Base-by-base conservation (phyloP, 1,284 basidiomycete genomes). In the Wolfiporia cocos region DNA sequence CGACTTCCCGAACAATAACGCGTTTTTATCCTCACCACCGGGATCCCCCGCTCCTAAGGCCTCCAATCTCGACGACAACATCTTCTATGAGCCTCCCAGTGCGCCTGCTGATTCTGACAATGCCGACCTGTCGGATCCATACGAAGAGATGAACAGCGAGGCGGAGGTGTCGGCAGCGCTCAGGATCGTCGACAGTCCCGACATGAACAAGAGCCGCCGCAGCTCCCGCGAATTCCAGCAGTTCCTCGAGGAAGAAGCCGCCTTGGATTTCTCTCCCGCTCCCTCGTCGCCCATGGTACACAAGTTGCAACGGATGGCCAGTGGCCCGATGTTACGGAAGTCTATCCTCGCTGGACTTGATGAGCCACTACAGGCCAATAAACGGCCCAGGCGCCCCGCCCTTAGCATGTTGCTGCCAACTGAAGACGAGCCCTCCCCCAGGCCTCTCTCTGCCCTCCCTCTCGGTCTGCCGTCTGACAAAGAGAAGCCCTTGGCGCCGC, bases 371-470 rank as follows among this genome's bases (percentile, higher is more conserved):
- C 70, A 73, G 5, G 57, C 58, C 41, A 63, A 68, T 49, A 85
- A 78, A 61, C 73, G 78, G 38, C 64, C 72, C 28, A 74, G 85
- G 22, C 71, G 83, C 19, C 83, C 83, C 35, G 74, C 70, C 23
- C 63, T 87, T 19, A 86, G 84, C n/a, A 74, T 81, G 0, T 66
- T 80, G 61, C 65, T 78, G 9, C 59, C 68, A 18, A 64, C 78
- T 18, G 65, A 67, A 6, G 70, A 70, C 11, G 55, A 56, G 19
- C 57, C 64, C 39, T 58, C 21, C 62, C 49, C 24, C 49, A 38
- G 30, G 51, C 52, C 24, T 49, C 67, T 32, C 74, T 72, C 6
- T 73, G 60, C 12, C 51, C 52, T 46, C 54, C 52, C 5, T 33
- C 29, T 32, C 23, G 17, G 12, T 48, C 35, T 12, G 21, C 24